Conservation (phyloP, 225 moss, liverwort and hornwort genomes). For the Marchantia polymorpha region DNA sequence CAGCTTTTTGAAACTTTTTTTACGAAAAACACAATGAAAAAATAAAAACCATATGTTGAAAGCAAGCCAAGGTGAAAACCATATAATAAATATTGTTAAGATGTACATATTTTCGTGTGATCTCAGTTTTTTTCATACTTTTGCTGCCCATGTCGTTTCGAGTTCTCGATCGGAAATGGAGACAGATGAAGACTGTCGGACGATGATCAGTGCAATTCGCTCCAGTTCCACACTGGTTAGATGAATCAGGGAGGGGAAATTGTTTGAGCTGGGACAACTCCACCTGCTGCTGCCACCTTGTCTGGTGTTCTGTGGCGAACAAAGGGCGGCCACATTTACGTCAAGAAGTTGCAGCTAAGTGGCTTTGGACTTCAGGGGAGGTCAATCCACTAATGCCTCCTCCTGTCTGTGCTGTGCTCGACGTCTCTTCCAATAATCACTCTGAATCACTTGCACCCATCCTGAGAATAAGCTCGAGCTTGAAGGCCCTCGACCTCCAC, state of each 20-base stretch:
- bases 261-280: constrained; percentile 19
- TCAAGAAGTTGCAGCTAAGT: constrained; percentile 30
- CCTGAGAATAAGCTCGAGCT: constrained; percentile 17
- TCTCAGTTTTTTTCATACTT: neutral
- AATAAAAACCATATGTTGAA: too few relatives aligned
- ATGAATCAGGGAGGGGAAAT: neutral
- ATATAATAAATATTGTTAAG: too few relatives aligned
- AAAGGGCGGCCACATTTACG: constrained; percentile 4
- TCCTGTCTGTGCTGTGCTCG: constrained; percentile 18
- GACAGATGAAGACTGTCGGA: neutral
- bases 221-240: constrained; percentile 20
- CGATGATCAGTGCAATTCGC: constrained; percentile 28
- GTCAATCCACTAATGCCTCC: constrained; percentile 22
- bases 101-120: too few relatives aligned
- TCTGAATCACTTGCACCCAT: constrained; percentile 14
- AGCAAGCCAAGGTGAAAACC: too few relatives aligned
- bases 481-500: constrained; percentile 19
- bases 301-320: constrained; percentile 27
- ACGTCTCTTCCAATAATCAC: constrained; percentile 19
- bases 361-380: constrained; percentile 1
- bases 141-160: constrained; percentile 1
- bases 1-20: too few relatives aligned
- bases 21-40: too few relatives aligned
- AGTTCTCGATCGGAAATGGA: neutral
- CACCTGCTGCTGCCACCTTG: constrained; percentile 12